These are phyloP conservation scores for Collybia sp. DNA, from an alignment of 768 basidiomycete species.

Conservation along the genomic window DNA sequence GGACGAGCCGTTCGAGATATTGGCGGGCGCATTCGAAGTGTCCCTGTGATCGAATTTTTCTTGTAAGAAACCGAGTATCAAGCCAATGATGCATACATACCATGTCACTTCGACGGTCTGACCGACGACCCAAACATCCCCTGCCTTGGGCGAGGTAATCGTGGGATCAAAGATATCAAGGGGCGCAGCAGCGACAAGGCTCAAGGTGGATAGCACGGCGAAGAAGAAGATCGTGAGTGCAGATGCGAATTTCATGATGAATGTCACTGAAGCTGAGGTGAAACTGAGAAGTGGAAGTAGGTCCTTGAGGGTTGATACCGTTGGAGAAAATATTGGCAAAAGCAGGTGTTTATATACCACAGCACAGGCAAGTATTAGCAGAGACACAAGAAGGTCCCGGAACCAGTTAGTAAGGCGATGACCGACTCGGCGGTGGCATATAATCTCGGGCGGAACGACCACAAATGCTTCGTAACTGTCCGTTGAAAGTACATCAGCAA, in stretches of 20 bases:
- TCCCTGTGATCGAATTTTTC: background rate
- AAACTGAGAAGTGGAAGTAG: no score
- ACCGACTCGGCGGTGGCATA: no score
- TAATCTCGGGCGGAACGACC: no score
- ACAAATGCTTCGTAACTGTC: no score
- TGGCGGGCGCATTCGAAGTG: background rate
- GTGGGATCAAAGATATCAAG: background rate
- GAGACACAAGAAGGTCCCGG: no score
- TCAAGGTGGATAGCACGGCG: background rate
- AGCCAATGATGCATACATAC: background rate
- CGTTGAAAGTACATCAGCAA: no score
- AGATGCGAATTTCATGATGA: background rate
- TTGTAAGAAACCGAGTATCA: background rate
- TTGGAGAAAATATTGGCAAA: no score
- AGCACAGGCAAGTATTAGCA: no score
- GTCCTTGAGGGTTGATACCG: no score
- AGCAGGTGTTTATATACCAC: no score
- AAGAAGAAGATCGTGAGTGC: background rate
- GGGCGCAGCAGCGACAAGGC: background rate
- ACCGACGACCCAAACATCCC: background rate
- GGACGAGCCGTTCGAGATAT: background rate
- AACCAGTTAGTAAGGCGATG: no score
- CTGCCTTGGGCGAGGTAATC: background rate
- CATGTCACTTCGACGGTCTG: background rate
- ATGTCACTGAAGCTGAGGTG: no score